These are phyloP conservation scores for Anthracocystis setariae DNA, from an alignment of 1,284 basidiomycete genomes.

Conservation along the genomic window DNA sequence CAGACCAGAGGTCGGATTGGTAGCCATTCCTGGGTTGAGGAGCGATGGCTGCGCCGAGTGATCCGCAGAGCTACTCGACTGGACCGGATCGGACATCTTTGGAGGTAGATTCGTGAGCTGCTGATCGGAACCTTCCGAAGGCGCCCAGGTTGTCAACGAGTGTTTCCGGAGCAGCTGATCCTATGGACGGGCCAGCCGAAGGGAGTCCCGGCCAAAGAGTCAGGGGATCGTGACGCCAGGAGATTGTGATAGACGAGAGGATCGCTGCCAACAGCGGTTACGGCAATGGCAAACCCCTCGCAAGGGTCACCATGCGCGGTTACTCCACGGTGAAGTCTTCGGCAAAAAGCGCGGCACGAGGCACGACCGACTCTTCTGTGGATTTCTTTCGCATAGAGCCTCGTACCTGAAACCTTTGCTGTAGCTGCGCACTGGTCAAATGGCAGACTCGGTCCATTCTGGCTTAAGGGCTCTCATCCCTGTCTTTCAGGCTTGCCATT, in stretches of 20 bases:
- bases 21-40: constrained; percentile 43
- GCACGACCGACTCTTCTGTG: not conserved
- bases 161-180: not conserved
- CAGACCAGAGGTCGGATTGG: constrained; percentile 36
- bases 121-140: constrained; percentile 12
- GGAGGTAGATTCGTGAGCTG: constrained; percentile 5
- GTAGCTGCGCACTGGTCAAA: no score
- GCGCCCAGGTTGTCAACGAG: constrained; percentile 10
- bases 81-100: constrained; percentile 18
- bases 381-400: not conserved
- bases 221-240: not conserved
- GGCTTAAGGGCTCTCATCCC: no score
- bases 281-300: constrained; percentile 8
- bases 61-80: constrained; percentile 17
- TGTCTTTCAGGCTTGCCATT: no score
- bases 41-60: constrained; percentile 18
- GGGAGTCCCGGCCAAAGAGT: constrained; percentile 12
- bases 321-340: not conserved
- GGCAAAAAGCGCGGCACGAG: constrained; percentile 13
- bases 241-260: constrained; percentile 2
- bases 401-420: no score
- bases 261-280: not conserved
- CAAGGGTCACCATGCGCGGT: constrained; percentile 5
- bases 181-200: constrained; percentile 3
- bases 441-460: no score